phyloP scores from a whole-genome alignment of 352 stramenopile species.

The Phytophthora cajani region DNA sequence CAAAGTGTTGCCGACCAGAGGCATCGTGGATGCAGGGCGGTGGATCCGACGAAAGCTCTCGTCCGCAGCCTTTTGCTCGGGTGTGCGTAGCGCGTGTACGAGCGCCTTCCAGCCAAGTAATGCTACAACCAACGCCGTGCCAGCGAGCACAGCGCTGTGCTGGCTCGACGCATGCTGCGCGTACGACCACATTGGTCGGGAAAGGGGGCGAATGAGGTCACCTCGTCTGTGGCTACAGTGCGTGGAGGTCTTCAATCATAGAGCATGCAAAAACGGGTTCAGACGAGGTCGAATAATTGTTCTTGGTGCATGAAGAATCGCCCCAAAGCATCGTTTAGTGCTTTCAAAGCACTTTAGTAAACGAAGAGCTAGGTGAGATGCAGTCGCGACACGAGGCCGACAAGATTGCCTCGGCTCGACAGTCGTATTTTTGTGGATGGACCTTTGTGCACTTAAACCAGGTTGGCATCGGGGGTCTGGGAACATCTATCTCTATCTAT shows the following conservation, averaged over 20 bases:
- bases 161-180: constrained; percentile 15
- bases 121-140: constrained; percentile 11
- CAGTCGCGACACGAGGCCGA: neutral
- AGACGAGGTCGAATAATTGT: neutral
- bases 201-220: neutral
- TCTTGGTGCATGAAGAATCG: no score
- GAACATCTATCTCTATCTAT: constrained; percentile 38
- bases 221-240: constrained; percentile 6
- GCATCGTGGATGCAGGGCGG: constrained; percentile 34
- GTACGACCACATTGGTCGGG: constrained; percentile 18
- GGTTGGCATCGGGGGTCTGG: constrained; percentile 2
- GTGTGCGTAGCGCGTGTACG: constrained; percentile 10
- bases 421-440: constrained; percentile 2
- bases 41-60: constrained; percentile 28
- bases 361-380: neutral
- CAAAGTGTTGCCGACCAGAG: constrained; percentile 45
- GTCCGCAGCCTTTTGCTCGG: constrained; percentile 17
- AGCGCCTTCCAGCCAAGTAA: constrained; percentile 20
- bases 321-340: no score
- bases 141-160: constrained; percentile 10
- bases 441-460: neutral
- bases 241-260: constrained; percentile 2
- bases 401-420: constrained; percentile 13
- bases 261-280: constrained; percentile 1
- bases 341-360: no score